Conservation (phyloP, 1,139 yeast genomes). For the Debaryomycetaceae sp. region DNA sequence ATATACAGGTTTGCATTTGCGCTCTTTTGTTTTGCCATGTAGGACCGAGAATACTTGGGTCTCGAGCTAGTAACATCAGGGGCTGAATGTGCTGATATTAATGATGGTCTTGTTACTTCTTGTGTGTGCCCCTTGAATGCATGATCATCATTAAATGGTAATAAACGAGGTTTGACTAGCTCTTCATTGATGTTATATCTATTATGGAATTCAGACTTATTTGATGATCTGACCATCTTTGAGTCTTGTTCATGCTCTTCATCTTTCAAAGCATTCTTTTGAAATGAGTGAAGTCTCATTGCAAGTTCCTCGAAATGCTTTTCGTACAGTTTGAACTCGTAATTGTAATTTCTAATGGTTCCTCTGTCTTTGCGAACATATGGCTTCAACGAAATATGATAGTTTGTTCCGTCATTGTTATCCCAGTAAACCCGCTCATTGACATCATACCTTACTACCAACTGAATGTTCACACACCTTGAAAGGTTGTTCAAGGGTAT, state of each 20-base stretch:
- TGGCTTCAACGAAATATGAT: constrained; percentile 22
- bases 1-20: constrained; percentile 1
- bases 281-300: constrained; percentile 10
- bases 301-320: constrained; percentile 27
- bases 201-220: constrained; percentile 10
- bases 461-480: constrained; percentile 15
- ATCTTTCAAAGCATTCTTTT: constrained; percentile 5
- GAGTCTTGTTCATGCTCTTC: background rate
- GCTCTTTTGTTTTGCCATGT: constrained; percentile 12
- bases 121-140: background rate
- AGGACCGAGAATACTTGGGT: constrained; percentile 17
- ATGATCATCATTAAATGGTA: constrained; percentile 3
- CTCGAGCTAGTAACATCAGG: constrained; percentile 19
- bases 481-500: constrained; percentile 28
- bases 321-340: constrained; percentile 10
- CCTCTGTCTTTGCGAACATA: constrained; percentile 2
- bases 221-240: background rate
- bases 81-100: constrained; percentile 22
- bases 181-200: constrained; percentile 12
- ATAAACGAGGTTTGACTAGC: constrained; percentile 7
- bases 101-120: constrained; percentile 18
- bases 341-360: constrained; percentile 14
- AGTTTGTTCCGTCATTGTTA: constrained; percentile 29
- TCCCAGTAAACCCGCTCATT: constrained; percentile 29
- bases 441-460: constrained; percentile 26